Base-by-base conservation (phyloP, 345 rosid species). In the Syzygium jambos region DNA sequence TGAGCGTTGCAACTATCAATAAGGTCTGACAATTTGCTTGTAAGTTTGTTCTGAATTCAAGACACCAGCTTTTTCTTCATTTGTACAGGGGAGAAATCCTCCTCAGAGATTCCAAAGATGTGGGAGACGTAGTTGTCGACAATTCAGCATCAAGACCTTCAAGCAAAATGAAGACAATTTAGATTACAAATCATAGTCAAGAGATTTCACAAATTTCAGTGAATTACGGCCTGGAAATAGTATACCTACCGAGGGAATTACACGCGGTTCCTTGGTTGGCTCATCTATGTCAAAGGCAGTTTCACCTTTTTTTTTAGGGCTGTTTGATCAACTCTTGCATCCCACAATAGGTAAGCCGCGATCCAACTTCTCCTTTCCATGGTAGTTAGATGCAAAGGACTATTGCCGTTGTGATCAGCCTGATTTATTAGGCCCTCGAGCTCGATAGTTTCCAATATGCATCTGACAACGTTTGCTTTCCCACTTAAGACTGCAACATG, bases 401-500 rank as follows among this genome's bases (percentile, higher is more conserved):
- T 86, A 46, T 86, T 86, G 22, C 87, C 87, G 14, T 73, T 12
- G 56, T 30, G 14, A 41, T 86, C 87, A 7, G 43, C 23, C 11
- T 73, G 84, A 34, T 86, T 86, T 51, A 86, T 52, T 19, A 73
- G 61, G 43, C 59, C n/a, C 59, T 77, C 63, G 22, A 68, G 84
- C 56, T 52, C 65, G 2, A 34, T 2, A 7, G 78, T 52, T 38
- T 86, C 57, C 43, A 86, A 23, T 56, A 86, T 65, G 46, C 19
- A 51, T 7, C 63, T 30, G 25, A 86, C 87, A 17, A 52, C 61
- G 3, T 6, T 15, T 19, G 84, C 84, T 86, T 57, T 68, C 25
- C 87, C 87, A 5, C 84, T n/a, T 52, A 65, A 27, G 65, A 55
- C 63, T 25, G 87, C 87, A 19, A 86, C 54, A 83, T 86, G 87